phyloP scores from a whole-genome alignment of 2,329 filamentous ascomycete genomes.

The Alternaria sp. region DNA sequence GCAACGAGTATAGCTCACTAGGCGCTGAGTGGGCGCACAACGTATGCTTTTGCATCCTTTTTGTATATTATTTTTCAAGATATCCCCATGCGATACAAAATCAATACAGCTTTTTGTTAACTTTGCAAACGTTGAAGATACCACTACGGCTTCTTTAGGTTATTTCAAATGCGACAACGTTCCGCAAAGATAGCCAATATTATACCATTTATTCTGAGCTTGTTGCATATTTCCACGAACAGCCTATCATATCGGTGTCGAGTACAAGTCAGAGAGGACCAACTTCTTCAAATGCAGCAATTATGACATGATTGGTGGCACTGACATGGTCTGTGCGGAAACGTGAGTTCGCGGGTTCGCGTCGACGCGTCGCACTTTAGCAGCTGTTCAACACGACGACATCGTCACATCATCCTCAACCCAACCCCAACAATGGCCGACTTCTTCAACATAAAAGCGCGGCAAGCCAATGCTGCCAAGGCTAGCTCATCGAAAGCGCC shows the following conservation, averaged over 20 bases:
- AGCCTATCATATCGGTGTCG: too few species aligned
- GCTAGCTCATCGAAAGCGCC: conserved; percentile 74
- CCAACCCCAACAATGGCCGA: conserved; percentile 71
- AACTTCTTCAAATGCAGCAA: not conserved
- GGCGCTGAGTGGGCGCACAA: not conserved
- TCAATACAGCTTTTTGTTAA: not conserved
- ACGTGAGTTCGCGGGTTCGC: conserved; percentile 46
- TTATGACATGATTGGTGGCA: conserved; percentile 26
- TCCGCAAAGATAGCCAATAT: not conserved
- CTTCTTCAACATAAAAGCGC: conserved; percentile 96
- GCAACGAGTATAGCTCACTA: not conserved
- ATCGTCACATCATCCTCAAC: conserved; percentile 18
- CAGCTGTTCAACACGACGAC: conserved; percentile 17
- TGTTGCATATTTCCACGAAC: too few species aligned
- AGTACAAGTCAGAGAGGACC: not conserved
- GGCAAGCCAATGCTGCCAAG: conserved; percentile 76
- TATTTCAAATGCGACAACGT: not conserved
- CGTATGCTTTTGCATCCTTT: not conserved
- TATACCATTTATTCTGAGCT: not conserved
- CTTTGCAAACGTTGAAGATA: not conserved
- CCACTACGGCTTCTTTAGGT: not conserved
- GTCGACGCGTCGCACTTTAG: conserved; percentile 46
- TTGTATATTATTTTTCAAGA: conserved; percentile 15
- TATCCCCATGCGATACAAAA: conserved; percentile 7
- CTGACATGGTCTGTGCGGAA: conserved; percentile 28